Evolutionary conservation across 345 rosid genomes (phyloP).

Genomic region (Euphorbia lathyris): DNA sequence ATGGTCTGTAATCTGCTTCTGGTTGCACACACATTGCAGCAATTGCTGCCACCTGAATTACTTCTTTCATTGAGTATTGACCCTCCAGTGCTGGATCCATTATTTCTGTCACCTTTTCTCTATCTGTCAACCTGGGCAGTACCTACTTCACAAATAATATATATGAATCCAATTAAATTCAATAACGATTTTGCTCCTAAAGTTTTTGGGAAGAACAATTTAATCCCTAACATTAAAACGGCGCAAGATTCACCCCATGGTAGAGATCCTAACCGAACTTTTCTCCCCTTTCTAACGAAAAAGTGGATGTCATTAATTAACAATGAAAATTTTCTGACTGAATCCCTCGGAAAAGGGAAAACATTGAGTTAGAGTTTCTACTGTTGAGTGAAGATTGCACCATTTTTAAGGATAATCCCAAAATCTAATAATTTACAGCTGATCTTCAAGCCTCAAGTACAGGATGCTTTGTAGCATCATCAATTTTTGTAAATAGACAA

Average conservation of each 20-base stretch:
- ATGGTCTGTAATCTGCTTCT: slow-evolving; percentile 84
- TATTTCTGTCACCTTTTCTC: slow-evolving; percentile 76
- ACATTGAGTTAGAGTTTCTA: background rate
- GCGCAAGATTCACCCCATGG: too few relatives aligned
- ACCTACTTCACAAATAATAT: slow-evolving; percentile 42
- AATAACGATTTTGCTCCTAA: background rate
- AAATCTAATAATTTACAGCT: too few relatives aligned
- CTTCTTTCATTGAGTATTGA: slow-evolving; percentile 79
- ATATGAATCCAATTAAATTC: background rate
- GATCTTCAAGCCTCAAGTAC: background rate
- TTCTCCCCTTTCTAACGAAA: too few relatives aligned
- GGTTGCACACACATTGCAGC: slow-evolving; percentile 97
- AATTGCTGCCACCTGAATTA: slow-evolving; percentile 86
- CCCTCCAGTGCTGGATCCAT: slow-evolving; percentile 86
- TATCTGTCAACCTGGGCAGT: slow-evolving; percentile 65
- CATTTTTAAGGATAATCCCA: too few relatives aligned
- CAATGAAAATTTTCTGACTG: too few relatives aligned
- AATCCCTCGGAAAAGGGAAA: too few relatives aligned
- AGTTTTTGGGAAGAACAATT: too few relatives aligned
- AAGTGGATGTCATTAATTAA: too few relatives aligned
- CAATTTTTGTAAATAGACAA: slow-evolving; percentile 3
- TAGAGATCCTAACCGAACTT: too few relatives aligned
- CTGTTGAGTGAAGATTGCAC: too few relatives aligned
- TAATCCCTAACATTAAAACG: too few relatives aligned
- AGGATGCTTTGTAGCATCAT: background rate